Conservation (phyloP, 2,329 filamentous ascomycete genomes). For the Cercospora citrullina region DNA sequence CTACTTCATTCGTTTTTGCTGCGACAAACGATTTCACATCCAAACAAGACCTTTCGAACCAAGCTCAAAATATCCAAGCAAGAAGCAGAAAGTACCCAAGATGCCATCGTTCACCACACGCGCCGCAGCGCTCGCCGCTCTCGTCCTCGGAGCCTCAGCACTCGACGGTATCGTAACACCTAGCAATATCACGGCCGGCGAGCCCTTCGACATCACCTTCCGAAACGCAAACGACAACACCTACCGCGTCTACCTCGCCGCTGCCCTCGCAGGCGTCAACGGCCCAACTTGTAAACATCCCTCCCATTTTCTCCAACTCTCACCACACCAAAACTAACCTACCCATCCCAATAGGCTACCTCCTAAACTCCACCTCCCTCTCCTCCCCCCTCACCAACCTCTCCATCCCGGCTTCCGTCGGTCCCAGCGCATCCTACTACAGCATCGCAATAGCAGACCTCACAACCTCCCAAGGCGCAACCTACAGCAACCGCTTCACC, state of each 20-base stretch:
- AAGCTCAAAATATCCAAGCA: not conserved
- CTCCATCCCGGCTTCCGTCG: conserved; percentile 37
- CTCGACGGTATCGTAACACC: conserved; percentile 34
- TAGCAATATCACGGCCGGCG: conserved; percentile 28
- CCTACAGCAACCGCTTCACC: conserved; percentile 34
- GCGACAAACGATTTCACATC: not conserved
- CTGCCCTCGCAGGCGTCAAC: conserved; percentile 36
- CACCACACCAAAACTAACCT: not conserved
- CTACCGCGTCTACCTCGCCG: conserved; percentile 41
- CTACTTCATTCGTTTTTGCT: conserved; percentile 14
- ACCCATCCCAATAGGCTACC: conserved; percentile 31
- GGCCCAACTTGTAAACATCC: conserved; percentile 36
- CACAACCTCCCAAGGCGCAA: conserved; percentile 27
- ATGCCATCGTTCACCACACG: conserved; percentile 16
- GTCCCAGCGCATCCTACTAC: conserved; percentile 37
- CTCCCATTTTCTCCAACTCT: not conserved
- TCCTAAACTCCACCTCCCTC: conserved; percentile 37
- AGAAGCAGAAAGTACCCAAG: not conserved
- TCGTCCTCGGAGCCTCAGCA: conserved; percentile 21
- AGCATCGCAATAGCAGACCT: conserved; percentile 35
- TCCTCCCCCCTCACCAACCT: conserved; percentile 32
- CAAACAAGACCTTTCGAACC: not conserved
- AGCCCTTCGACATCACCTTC: conserved; percentile 39
- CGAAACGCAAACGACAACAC: conserved; percentile 31
- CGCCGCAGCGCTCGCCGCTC: conserved; percentile 15